phyloP scores from a whole-genome alignment of 768 basidiomycete genomes.

The Asterophora lycoperdoides region DNA sequence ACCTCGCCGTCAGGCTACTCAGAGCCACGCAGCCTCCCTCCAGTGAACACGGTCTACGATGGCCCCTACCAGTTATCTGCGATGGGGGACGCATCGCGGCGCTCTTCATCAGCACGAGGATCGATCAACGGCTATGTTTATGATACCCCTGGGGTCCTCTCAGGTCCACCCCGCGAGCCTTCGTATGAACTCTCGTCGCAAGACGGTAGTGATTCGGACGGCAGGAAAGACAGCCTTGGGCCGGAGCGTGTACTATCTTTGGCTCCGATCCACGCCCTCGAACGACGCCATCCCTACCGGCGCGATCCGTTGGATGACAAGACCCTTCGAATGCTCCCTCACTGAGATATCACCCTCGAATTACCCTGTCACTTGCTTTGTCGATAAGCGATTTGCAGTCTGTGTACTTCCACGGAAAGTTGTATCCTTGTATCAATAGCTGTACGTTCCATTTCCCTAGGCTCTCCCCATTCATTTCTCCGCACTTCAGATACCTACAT shows the following conservation, averaged over 20 bases:
- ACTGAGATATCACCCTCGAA: constrained; percentile 11
- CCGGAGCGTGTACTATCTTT: constrained; percentile 48
- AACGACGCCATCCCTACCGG: constrained; percentile 51
- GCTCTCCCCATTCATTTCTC: neutral
- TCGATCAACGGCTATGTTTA: neutral
- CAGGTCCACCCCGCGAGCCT: constrained; percentile 1
- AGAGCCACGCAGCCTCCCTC: constrained; percentile 7
- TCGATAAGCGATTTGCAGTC: neutral
- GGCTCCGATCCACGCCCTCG: constrained; percentile 54
- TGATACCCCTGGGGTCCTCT: neutral
- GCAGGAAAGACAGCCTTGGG: constrained; percentile 24
- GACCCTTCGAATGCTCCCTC: constrained; percentile 45
- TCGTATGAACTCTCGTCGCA: constrained; percentile 10
- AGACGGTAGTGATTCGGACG: constrained; percentile 10
- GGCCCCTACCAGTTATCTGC: neutral
- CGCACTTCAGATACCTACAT: neutral
- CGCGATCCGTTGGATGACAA: constrained; percentile 62
- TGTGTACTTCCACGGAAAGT: neutral
- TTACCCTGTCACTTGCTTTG: neutral
- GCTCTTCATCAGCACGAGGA: neutral
- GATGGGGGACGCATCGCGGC: neutral
- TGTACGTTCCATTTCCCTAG: neutral
- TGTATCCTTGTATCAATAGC: constrained; percentile 8
- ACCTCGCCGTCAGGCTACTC: constrained; percentile 1
- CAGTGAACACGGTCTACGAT: constrained; percentile 7